Base-by-base conservation (phyloP, 176 grass and related monocot species). In the Musa itinerans region DNA sequence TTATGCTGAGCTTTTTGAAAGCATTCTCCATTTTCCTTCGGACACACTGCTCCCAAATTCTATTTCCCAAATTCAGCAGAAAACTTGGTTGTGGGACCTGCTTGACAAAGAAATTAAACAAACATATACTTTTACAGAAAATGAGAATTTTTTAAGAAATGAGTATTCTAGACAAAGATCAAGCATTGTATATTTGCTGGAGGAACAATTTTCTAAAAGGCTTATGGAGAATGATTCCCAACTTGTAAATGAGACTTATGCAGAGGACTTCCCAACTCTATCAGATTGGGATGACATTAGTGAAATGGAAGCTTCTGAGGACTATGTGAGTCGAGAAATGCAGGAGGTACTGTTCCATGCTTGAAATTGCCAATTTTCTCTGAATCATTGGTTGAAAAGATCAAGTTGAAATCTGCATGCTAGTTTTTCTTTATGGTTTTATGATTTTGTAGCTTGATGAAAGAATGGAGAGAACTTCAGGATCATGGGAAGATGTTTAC, bases 401-500 rank as follows among this genome's bases (percentile, higher is more conserved):
- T 55, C 7, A 26, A 27, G 24, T 52, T 63, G 43, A 51, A 64
- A 15, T 80, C 71, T 23, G 13, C 1, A 52, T 63, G 23, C 15
- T 8, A 34, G 53, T 75, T 23, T 62, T 73, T 65, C 53, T 50
- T 70, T 23, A 23, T 81, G 77, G 12, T 72, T 78, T 73, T 23
- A 20, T 81, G 77, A 16, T 72, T 78, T 80, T 82, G 27, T 71
- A 99, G 95, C 83, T 99, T 76, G 88, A 94, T 72, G 90, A 94
- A 89, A 99, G 95, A 83, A 82, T 87, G 68, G 90, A 99, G 80
- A 91, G 52, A 80, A 78, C 88, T 80, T 73, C 82, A 57, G 86
- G 82, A 85, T 89, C 95, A 76, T 99, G 95, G 95, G 95, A 99
- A 83, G 90, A 83, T 69, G 95, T 99, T 71, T 91, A 99, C 70